Evolutionary conservation across 1,284 basidiomycete species (phyloP).

Genomic region (Pseudozyma sp.): DNA sequence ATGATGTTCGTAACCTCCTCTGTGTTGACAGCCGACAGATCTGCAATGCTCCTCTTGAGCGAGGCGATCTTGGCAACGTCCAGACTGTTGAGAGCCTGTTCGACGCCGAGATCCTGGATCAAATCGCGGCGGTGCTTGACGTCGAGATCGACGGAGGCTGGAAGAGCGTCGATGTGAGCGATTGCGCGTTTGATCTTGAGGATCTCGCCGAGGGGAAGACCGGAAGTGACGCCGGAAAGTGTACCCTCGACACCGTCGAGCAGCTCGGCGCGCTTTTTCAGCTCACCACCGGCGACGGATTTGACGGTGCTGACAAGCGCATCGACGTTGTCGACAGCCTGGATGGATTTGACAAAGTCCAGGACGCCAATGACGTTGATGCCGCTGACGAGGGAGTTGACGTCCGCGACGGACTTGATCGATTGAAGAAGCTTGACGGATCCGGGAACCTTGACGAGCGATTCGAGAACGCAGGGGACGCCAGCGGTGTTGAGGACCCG

Average conservation of each 20-base stretch:
- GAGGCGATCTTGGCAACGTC: constrained; percentile 9
- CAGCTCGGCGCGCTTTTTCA: constrained; percentile 25
- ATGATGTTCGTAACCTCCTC: constrained; percentile 6
- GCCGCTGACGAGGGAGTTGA: constrained; percentile 22
- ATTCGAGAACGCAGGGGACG: constrained; percentile 12
- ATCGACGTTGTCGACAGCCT: constrained; percentile 16
- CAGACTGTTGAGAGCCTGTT: neutral
- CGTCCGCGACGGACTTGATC: constrained; percentile 30
- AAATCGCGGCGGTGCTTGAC: constrained; percentile 3
- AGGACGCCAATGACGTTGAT: constrained; percentile 11
- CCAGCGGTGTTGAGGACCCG: constrained; percentile 6
- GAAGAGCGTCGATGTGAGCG: constrained; percentile 26
- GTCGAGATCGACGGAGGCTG: constrained; percentile 8
- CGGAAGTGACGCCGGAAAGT: constrained; percentile 1
- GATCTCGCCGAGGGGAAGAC: constrained; percentile 3
- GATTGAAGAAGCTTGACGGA: constrained; percentile 23
- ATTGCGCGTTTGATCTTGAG: constrained; percentile 20
- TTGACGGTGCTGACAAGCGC: constrained; percentile 1
- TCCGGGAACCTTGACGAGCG: constrained; percentile 11
- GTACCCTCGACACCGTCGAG: constrained; percentile 10
- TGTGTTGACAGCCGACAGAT: constrained; percentile 10
- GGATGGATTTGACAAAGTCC: constrained; percentile 17
- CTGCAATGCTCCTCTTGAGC: constrained; percentile 19
- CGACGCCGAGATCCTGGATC: neutral
- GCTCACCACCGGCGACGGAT: neutral